Conservation (phyloP, 441 rosid genomes). For the Adansonia madagascariensis region DNA sequence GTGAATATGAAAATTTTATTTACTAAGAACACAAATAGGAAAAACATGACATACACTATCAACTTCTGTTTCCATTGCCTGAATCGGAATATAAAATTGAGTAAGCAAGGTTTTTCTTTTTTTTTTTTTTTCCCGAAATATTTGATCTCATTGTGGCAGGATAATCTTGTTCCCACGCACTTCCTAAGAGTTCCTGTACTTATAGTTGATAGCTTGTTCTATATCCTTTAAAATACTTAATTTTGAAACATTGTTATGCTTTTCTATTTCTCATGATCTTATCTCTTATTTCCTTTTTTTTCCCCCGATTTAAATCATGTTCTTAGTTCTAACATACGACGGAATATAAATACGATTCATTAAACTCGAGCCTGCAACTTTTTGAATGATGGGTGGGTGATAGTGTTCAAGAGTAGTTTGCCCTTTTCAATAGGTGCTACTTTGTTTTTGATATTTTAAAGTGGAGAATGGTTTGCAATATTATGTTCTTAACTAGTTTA, state of each 20-base stretch:
- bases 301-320: background rate
- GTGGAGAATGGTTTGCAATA: background rate
- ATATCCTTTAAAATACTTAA: background rate
- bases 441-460: background rate
- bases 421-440: background rate
- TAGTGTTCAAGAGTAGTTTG: background rate
- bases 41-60: background rate
- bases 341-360: background rate
- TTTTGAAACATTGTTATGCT: background rate
- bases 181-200: background rate
- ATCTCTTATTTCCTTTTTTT: background rate
- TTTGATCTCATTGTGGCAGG: background rate
- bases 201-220: background rate
- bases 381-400: background rate
- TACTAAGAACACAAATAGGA: background rate
- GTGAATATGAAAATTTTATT: background rate
- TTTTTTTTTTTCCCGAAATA: background rate
- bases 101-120: background rate
- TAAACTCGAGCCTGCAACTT: background rate
- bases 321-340: background rate
- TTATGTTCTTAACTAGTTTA: constrained; percentile 3
- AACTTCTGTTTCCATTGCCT: background rate
- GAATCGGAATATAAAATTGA: background rate
- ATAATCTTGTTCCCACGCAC: background rate
- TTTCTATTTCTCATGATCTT: background rate